These are phyloP conservation scores for Mycena polygramma DNA, from an alignment of 768 basidiomycete genomes.

Conservation along the genomic window DNA sequence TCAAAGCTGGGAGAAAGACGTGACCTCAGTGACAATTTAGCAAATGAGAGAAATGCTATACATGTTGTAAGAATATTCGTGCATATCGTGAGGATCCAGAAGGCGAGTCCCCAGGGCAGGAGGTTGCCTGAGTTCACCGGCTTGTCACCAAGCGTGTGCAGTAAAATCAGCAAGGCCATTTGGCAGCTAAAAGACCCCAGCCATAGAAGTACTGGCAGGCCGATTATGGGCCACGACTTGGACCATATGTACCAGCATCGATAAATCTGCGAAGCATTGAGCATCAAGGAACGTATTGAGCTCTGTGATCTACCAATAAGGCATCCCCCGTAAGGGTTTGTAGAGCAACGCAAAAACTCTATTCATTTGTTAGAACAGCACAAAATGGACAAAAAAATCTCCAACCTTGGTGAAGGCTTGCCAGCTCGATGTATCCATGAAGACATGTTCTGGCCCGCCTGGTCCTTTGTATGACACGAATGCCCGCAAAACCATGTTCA, in stretches of 20 bases:
- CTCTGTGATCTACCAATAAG: slow-evolving; percentile 8
- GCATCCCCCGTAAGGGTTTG: slow-evolving; percentile 20
- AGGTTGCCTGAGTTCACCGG: neutral
- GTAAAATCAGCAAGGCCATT: neutral
- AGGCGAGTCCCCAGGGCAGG: slow-evolving; percentile 2
- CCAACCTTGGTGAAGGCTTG: slow-evolving; percentile 1
- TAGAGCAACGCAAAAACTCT: neutral
- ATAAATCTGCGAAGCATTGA: slow-evolving; percentile 17
- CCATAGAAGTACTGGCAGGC: slow-evolving; percentile 11
- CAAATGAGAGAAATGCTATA: neutral
- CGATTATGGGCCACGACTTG: neutral
- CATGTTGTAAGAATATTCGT: slow-evolving; percentile 19
- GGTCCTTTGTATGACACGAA: slow-evolving; percentile 9
- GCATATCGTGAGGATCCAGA: slow-evolving; percentile 17
- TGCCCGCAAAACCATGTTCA: neutral
- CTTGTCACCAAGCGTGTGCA: neutral
- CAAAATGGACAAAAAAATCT: neutral
- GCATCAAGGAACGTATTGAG: neutral
- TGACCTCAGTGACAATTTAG: neutral
- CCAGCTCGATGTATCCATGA: neutral
- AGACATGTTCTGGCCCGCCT: slow-evolving; percentile 2
- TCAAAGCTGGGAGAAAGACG: slow-evolving; percentile 11
- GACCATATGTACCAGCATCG: slow-evolving; percentile 24
- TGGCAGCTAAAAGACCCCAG: neutral
- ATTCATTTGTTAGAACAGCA: neutral